These are phyloP conservation scores for Agmasoma carcini DNA, from an alignment of 371 early-diverging fungal genomes.

Conservation along the genomic window DNA sequence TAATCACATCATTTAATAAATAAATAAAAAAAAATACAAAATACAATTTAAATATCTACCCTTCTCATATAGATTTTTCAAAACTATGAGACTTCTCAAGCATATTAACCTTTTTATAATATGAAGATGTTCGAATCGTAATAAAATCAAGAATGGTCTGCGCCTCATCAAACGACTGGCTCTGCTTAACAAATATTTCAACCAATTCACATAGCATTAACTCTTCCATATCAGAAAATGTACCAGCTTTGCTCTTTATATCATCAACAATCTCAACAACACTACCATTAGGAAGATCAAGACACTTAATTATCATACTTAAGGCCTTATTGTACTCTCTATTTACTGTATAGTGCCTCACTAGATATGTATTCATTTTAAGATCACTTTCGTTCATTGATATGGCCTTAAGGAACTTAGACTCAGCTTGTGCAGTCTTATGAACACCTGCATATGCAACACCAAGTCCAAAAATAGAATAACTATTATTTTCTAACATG, in stretches of 20 bases:
- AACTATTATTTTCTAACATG: constrained; percentile 45
- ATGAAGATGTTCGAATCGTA: constrained; percentile 33
- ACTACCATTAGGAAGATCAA: neutral
- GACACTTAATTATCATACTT: constrained; percentile 3
- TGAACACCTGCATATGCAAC: constrained; percentile 45
- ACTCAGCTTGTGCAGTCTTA: constrained; percentile 46
- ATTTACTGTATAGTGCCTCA: constrained; percentile 44
- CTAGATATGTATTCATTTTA: constrained; percentile 34
- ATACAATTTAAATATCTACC: too few species aligned
- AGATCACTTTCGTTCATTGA: constrained; percentile 40
- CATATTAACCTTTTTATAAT: constrained; percentile 32
- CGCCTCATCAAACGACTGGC: constrained; percentile 17
- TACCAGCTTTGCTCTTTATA: neutral
- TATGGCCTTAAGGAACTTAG: constrained; percentile 41
- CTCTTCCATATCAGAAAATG: constrained; percentile 35
- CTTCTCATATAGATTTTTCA: too few species aligned
- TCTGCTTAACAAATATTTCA: constrained; percentile 23
- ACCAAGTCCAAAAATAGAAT: constrained; percentile 51
- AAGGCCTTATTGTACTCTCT: constrained; percentile 30
- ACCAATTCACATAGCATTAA: constrained; percentile 42
- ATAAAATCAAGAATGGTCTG: constrained; percentile 25
- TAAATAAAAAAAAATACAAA: too few species aligned
- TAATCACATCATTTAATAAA: too few species aligned
- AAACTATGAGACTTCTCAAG: too few species aligned
- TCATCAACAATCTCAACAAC: constrained; percentile 9